Evolutionary conservation across 179 eudicot genomes (phyloP).

Genomic region (Camellia oleifera): DNA sequence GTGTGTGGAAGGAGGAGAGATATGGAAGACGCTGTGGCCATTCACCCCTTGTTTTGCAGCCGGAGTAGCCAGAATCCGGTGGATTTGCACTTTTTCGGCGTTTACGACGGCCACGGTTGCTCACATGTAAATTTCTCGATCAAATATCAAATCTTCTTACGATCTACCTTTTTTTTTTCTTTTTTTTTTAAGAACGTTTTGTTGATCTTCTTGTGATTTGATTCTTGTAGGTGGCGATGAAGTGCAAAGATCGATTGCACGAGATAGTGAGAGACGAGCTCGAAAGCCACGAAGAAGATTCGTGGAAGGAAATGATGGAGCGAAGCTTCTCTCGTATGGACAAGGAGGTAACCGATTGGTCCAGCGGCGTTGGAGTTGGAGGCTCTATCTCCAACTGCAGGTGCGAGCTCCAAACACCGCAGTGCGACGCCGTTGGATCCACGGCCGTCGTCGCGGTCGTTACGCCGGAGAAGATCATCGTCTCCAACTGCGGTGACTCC

Average conservation of each 20-base stretch:
- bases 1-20: conserved; percentile 80
- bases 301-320: conserved; percentile 56
- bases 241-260: conserved; percentile 68
- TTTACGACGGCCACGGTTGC: conserved; percentile 87
- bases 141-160: background rate
- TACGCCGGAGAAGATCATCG: conserved; percentile 54
- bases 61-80: background rate
- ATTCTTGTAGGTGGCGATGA: conserved; percentile 58
- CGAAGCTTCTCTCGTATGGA: conserved; percentile 69
- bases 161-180: background rate
- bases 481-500: conserved; percentile 86
- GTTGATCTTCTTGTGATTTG: background rate
- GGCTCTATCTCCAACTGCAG: conserved; percentile 40
- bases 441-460: conserved; percentile 75
- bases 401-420: conserved; percentile 73
- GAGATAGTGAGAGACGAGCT: conserved; percentile 64
- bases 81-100: conserved; percentile 55
- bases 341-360: conserved; percentile 42
- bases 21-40: conserved; percentile 84
- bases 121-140: conserved; percentile 48
- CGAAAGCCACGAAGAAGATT: conserved; percentile 10
- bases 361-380: conserved; percentile 28
- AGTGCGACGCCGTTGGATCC: conserved; percentile 83
- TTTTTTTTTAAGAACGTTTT: background rate
- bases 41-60: conserved; percentile 46